These are phyloP conservation scores for Aspergillus nidulans DNA, from an alignment of 495 filamentous ascomycete species.

Conservation along the genomic window DNA sequence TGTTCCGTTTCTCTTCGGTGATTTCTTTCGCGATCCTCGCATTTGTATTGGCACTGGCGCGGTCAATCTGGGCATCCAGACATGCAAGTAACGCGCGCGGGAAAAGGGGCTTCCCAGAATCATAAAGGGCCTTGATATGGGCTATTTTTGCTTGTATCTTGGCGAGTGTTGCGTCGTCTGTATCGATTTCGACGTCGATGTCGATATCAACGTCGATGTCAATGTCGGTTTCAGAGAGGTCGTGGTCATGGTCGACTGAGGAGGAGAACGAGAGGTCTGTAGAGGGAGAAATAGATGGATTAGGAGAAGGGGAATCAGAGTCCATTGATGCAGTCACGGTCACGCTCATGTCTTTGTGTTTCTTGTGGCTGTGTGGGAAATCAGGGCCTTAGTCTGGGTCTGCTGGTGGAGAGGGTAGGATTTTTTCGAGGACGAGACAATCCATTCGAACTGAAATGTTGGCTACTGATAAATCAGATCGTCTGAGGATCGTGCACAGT, in stretches of 20 bases:
- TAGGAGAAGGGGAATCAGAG: neutral
- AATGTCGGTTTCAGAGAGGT: neutral
- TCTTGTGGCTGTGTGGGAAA: neutral
- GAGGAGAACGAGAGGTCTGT: neutral
- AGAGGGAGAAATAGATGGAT: neutral
- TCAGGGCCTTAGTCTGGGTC: neutral
- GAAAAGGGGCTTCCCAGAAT: conserved; percentile 19
- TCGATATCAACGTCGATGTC: neutral
- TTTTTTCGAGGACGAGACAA: neutral
- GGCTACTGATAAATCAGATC: neutral
- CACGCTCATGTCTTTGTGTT: neutral
- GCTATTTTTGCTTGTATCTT: conserved; percentile 4
- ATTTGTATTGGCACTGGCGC: neutral
- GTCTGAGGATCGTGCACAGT: neutral
- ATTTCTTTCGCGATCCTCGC: conserved; percentile 2
- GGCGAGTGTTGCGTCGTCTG: conserved; percentile 7
- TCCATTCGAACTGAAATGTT: neutral
- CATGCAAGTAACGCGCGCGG: conserved; percentile 20
- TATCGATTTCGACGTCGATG: neutral
- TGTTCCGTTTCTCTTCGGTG: neutral
- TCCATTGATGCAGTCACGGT: neutral
- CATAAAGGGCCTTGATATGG: conserved; percentile 14
- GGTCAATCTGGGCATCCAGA: conserved; percentile 18
- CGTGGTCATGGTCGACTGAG: neutral
- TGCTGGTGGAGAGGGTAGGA: neutral